Evolutionary conservation across 306 rosid species (phyloP), one percentile per base, ranked within the genome.

Genomic region (Vigna trinervia): DNA sequence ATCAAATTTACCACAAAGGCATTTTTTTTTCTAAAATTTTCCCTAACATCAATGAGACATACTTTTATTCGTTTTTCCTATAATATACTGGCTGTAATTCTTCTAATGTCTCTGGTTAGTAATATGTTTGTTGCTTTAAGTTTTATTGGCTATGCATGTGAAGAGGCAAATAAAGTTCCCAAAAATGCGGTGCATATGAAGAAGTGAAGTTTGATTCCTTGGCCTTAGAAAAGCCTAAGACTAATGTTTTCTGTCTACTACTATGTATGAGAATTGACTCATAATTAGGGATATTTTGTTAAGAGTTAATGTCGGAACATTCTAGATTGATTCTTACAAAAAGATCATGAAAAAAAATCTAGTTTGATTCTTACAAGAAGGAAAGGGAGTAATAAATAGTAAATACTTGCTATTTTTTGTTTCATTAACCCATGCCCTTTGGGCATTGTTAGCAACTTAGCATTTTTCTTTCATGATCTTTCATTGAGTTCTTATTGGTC

Each of bases 401-500:
- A 22, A 22, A 57, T 57, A 11, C 6, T 61, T 61, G 6, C 69
- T 34, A 34, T n/a, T 63, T 30, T 63, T 64, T 64, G 50, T 64
- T 64, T 64, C 30, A 9, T 64, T 38, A 38, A 64, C 9, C 15
- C 11, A 5, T 9, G 2, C 7, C 15, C 50, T 34, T 32, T 61
- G 69, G 47, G 47, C 22, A 62, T 34, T 34, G 26, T 11, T 20
- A 17, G 17, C 52, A 64, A 15, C 43, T 63, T 9, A n/a, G 23
- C 51, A 2, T 65, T 9, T 64, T 5, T n/a, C 32, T 65, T 68
- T 17, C 63, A 36, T 60, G 77, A 52, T 41, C 10, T 34, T 72
- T 68, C 38, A 13, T 14, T 52, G 70, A 68, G 73, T 60, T 80
- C 80, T 50, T 20, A 45, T 82, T 26, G 7, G 36, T 82, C 19